Evolutionary conservation across 2,329 filamentous ascomycete genomes (phyloP), one percentile per base, ranked within the genome.

Genomic region (Albifimbria verrucaria): DNA sequence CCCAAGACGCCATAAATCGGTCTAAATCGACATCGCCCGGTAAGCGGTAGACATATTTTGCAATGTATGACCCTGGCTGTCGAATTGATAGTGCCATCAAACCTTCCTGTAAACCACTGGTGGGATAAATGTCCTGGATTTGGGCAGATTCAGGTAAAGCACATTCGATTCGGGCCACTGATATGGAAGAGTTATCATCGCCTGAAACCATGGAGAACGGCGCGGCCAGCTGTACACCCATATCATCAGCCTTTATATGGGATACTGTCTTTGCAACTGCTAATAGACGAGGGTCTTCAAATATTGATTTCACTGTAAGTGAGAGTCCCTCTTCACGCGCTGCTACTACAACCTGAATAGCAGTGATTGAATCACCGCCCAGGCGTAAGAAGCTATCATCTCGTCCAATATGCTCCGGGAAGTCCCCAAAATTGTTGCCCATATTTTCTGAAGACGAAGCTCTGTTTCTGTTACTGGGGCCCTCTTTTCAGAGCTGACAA

Each of bases 291-390:
- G 75, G 72, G 28, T 72, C 63, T 23, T 64, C 64, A 51, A 78
- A 76, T 24, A 75, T 69, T 41, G 62, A 66, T 7, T 68, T 69
- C 1, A 78, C 74, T 3, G 69, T 72, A 22, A 78, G 58, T 2
- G 63, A 53, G n/a, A 77, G 56, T 10, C 65, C 66, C 7, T 59
- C 57, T 2, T 59, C 63, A 49, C 70, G 65, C 3, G 73, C 72
- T 24, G 65, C 63, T 4, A 73, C 66, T 1, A 76, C 73, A 2
- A 78, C 62, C 49, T 68, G 70, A 73, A 78, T 78, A 1, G 76
- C 75, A 10, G 67, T 66, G 10, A 78, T 65, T 0, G 76, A 78
- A 61, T 78, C 75, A 5, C 76, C 74, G 2, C 74, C 74, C 2
- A 75, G 64, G 0, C 63, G 65, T 56, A 77, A 70, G 64, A 77